phyloP scores from a whole-genome alignment of 1,284 basidiomycete genomes.

The Bjerkandera adusta region DNA sequence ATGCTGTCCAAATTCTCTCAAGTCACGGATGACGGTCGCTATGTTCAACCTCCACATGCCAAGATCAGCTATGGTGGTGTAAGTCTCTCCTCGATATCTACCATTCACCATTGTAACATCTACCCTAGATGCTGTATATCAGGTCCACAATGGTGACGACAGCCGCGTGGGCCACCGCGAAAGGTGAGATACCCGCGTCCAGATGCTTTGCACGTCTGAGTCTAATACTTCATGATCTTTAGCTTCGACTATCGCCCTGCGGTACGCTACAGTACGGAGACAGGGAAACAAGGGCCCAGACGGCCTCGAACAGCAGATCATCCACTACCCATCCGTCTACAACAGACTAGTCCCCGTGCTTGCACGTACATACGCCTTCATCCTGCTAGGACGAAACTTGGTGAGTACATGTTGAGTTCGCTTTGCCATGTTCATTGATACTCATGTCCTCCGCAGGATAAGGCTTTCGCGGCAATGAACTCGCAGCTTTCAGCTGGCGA shows the following conservation, averaged over 20 bases:
- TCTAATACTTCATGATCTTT: constrained; percentile 10
- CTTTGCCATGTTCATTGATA: background rate
- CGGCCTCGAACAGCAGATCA: constrained; percentile 63
- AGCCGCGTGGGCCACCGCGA: constrained; percentile 60
- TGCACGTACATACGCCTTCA: constrained; percentile 70
- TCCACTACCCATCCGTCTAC: constrained; percentile 69
- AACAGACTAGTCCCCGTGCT: constrained; percentile 70
- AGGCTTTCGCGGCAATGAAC: constrained; percentile 49
- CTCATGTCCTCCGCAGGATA: constrained; percentile 32
- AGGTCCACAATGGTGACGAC: constrained; percentile 61
- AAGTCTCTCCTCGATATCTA: constrained; percentile 26
- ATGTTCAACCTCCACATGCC: constrained; percentile 67
- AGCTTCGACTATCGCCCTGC: constrained; percentile 72
- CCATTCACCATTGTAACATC: background rate
- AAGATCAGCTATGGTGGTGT: constrained; percentile 81
- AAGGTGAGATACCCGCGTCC: constrained; percentile 35
- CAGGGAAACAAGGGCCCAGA: constrained; percentile 56
- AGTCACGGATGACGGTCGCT: constrained; percentile 67
- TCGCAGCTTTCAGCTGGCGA: constrained; percentile 54
- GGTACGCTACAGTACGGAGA: constrained; percentile 72
- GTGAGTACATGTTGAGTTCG: constrained; percentile 30
- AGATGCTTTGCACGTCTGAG: background rate
- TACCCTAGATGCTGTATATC: constrained; percentile 64
- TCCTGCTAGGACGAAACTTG: constrained; percentile 60
- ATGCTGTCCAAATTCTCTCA: constrained; percentile 79